phyloP scores from a whole-genome alignment of 805 yeast species.

The Sugiyamaella chiloensis region DNA sequence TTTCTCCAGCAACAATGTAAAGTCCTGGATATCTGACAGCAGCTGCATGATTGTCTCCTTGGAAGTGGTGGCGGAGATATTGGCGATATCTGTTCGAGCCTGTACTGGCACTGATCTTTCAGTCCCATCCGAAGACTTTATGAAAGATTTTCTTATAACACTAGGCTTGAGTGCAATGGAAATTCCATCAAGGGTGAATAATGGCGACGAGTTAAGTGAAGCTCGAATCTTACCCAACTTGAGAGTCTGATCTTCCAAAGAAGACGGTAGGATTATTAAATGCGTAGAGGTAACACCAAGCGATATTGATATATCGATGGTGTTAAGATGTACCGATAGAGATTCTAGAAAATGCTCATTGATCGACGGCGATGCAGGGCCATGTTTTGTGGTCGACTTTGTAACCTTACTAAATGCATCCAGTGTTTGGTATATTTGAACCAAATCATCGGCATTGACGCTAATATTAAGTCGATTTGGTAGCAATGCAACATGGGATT shows the following conservation, averaged over 20 bases:
- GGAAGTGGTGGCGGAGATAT: background rate
- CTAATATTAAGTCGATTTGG: slow-evolving; percentile 7
- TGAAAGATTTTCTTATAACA: background rate
- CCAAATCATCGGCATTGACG: background rate
- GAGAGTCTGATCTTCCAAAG: background rate
- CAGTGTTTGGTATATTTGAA: background rate
- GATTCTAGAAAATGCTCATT: background rate
- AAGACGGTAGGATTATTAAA: background rate
- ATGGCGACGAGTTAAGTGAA: background rate
- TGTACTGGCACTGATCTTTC: background rate
- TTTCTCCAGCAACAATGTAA: background rate
- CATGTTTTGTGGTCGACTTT: background rate
- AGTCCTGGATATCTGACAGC: background rate
- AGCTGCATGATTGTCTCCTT: background rate
- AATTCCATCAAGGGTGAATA: background rate
- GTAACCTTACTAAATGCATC: background rate
- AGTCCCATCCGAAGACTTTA: background rate
- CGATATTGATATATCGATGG: background rate
- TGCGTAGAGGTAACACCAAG: background rate
- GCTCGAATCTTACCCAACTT: background rate
- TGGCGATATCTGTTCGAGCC: background rate
- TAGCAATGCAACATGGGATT: slow-evolving; percentile 4
- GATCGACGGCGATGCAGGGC: background rate
- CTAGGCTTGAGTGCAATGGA: background rate
- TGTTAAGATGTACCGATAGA: background rate